Conservation (phyloP, 2,329 filamentous ascomycete species). For the Fusarium redolens region DNA sequence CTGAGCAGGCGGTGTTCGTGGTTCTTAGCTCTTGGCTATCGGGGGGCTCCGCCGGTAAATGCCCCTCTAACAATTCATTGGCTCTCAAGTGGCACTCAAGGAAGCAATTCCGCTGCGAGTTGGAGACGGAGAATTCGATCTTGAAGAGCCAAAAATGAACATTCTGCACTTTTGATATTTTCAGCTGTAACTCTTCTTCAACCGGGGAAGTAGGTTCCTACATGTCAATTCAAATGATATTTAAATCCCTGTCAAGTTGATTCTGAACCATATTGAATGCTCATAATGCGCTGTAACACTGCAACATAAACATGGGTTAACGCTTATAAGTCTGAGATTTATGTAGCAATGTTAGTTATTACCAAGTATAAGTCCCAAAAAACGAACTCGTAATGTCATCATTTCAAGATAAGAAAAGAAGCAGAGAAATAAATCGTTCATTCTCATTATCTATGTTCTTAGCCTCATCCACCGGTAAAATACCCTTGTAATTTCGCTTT, state of each 20-base stretch:
- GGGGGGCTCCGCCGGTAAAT: constrained; percentile 40
- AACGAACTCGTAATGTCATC: neutral
- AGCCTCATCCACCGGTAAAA: constrained; percentile 24
- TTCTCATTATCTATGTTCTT: neutral
- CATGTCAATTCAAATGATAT: neutral
- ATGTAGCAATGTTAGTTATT: neutral
- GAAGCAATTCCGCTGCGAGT: constrained; percentile 21
- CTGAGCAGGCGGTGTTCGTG: constrained; percentile 9
- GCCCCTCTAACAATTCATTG: constrained; percentile 11
- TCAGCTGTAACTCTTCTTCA: neutral
- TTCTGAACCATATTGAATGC: neutral
- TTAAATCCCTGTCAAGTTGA: neutral
- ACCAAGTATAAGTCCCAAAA: neutral
- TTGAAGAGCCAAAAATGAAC: neutral
- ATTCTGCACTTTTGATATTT: neutral
- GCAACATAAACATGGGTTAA: neutral
- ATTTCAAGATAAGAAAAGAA: neutral
- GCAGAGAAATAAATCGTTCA: neutral
- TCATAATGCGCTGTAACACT: neutral
- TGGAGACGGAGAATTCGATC: neutral
- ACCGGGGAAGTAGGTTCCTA: neutral
- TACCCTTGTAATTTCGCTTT: constrained; percentile 36
- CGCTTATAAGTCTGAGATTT: neutral
- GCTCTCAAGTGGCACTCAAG: neutral
- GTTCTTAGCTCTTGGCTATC: constrained; percentile 25